Base-by-base conservation (phyloP, 345 rosid genomes). In the Passiflora organensis region DNA sequence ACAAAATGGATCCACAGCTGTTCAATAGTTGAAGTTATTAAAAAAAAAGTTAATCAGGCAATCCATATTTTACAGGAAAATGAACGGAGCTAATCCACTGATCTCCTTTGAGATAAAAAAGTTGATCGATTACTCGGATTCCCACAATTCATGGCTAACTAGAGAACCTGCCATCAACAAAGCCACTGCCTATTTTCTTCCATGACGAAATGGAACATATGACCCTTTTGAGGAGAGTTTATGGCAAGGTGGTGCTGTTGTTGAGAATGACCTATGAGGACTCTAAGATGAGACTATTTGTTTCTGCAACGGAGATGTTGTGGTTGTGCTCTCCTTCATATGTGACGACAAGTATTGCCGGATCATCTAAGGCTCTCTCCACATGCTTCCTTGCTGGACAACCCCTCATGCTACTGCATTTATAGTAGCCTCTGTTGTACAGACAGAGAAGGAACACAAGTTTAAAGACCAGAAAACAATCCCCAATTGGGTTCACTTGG, bases 241-340 rank as follows among this genome's bases (percentile, higher is more conserved):
- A 28, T 39, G 41, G 24, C 28, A 28, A n/a, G n/a, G n/a, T n/a
- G n/a, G n/a, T n/a, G n/a, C 13, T 0, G 8, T 49, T 24, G 53
- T 44, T 21, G 63, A 24, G 46, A 37, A 38, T 48, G 46, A 36
- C 72, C 69, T 62, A 88, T 15, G 98, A 91, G 46, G 98, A 91
- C 69, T 91, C 96, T 51, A 91, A 69, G 59, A 91, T 86, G 58
- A 81, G 86, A 72, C 63, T 81, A 54, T 77, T 39, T 2, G 94
- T 61, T 60, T 88, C 95, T 23, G 77, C 85, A 46, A 80, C 56
- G 13, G 91, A 76, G 12, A 82, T 80, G 22, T 78, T 24, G 59
- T 68, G 60, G 48, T 60, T 60, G 51, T 67, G 66, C 37, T 59
- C 57, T 42, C 66, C 71, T 54, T 60, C 71, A 11, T 67, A 67